Conservation (phyloP, 306 rosid genomes). For the Prunus mume region DNA sequence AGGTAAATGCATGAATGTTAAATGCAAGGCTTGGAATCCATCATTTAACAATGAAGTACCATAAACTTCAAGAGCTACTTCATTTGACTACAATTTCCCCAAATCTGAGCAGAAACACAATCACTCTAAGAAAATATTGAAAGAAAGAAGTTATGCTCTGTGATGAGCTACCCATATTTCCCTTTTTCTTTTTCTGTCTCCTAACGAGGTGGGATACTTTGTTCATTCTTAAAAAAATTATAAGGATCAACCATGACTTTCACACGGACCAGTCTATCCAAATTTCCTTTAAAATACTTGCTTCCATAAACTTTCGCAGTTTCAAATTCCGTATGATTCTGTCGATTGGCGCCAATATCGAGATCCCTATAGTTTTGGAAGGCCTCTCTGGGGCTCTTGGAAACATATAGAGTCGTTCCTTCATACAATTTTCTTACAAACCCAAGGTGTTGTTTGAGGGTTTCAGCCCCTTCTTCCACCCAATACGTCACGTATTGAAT, state of each 20-base stretch:
- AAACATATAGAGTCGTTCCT: slow-evolving; percentile 16
- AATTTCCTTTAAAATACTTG: slow-evolving; percentile 29
- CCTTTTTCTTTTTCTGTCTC: neutral
- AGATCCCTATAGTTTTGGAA: slow-evolving; percentile 30
- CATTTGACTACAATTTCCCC: too few relatives aligned
- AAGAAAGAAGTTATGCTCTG: neutral
- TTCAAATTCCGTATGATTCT: neutral
- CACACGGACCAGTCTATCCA: slow-evolving; percentile 16
- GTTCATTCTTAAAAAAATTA: slow-evolving; percentile 29
- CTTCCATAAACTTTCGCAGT: slow-evolving; percentile 16
- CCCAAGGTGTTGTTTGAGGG: slow-evolving; percentile 23
- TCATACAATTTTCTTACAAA: slow-evolving; percentile 22
- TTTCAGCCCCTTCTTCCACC: slow-evolving; percentile 21
- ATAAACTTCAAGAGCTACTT: too few relatives aligned
- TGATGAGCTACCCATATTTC: neutral
- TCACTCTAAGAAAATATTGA: neutral
- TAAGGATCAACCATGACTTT: slow-evolving; percentile 30
- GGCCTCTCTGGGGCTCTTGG: slow-evolving; percentile 26
- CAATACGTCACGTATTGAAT: neutral
- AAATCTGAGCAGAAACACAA: too few relatives aligned
- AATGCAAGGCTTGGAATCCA: too few relatives aligned
- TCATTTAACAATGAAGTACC: too few relatives aligned
- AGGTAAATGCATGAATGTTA: too few relatives aligned
- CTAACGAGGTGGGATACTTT: slow-evolving; percentile 22
- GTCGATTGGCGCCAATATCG: slow-evolving; percentile 14